Percentiles rank a stretch among this genome's conserved stretches.
phyloP scores from a whole-genome alignment of 1,284 basidiomycete species.

The Heterobasidion parviporum region DNA sequence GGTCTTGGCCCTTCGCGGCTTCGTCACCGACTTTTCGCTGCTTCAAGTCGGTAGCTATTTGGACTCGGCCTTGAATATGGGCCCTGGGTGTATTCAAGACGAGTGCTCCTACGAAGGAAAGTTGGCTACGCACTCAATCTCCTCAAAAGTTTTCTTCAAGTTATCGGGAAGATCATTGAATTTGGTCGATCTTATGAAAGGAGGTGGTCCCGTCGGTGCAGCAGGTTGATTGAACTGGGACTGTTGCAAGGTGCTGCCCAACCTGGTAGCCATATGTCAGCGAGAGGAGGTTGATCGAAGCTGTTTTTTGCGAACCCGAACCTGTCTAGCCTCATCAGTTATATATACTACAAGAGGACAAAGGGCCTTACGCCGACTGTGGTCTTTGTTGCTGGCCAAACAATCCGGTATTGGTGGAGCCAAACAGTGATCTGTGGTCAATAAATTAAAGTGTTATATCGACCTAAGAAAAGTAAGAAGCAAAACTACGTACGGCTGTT shows the following conservation, averaged over 20 bases:
- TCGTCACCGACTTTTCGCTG: conserved; percentile 69
- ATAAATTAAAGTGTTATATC: not conserved
- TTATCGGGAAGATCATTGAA: conserved; percentile 79
- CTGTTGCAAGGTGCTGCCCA: conserved; percentile 7
- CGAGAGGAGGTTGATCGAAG: not conserved
- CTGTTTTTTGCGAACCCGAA: conserved; percentile 6
- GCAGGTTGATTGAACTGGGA: conserved; percentile 14
- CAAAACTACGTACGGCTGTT: not conserved
- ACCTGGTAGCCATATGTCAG: not conserved
- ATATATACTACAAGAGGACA: not conserved
- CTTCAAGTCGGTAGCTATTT: conserved; percentile 72
- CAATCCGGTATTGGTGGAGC: not conserved
- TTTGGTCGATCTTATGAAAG: conserved; percentile 67
- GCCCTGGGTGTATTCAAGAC: conserved; percentile 29
- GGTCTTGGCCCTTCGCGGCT: conserved; percentile 61
- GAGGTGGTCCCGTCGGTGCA: conserved; percentile 29
- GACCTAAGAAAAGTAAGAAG: not conserved
- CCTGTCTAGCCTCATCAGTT: conserved; percentile 1
- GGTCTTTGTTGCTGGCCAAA: conserved; percentile 6
- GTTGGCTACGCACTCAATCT: conserved; percentile 52
- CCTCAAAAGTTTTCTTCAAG: conserved; percentile 55
- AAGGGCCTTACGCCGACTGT: not conserved
- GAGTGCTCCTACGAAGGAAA: not conserved
- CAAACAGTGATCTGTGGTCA: not conserved
- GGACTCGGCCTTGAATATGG: conserved; percentile 68